Base-by-base conservation (phyloP, 164 flowering plant species). In the Magnolia changhungtana region DNA sequence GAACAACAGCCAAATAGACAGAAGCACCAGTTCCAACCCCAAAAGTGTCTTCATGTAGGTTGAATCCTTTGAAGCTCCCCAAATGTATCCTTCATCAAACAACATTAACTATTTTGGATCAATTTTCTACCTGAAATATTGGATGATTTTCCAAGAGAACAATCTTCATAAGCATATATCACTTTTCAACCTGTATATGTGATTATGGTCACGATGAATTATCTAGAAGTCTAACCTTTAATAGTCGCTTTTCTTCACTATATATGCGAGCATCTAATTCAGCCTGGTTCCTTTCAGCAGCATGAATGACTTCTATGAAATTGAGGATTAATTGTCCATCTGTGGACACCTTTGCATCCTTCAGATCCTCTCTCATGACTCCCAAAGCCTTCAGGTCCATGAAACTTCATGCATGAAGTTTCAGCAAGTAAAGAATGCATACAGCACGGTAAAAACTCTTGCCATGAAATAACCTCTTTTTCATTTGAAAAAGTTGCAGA, bases 221-320 rank as follows among this genome's bases (percentile, higher is more conserved):
- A 67, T 2, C 11, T 14, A 72, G 21, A 71, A n/a, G 63, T 31
- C 84, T 71, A 27, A 92, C 99, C 98, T 94, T 92, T 84, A 96
- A 74, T n/a, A 55, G 78, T 79, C 86, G 87, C 88, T 86, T 91
- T 79, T 96, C 96, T 81, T 94, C 92, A 80, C 86, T 72, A 80
- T 86, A 92, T 69, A 77, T 78, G 21, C 78, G 89, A 72, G 96
- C 93, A 88, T 94, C 99, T 75, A 89, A 77, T 75, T 91, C 96
- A 72, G 94, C 93, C 81, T 94, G 99, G 83, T 89, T 86, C 73
- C 84, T 76, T 76, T 96, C 98, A 84, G 98, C 99, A 55, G 90
- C 90, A 83, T 96, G 99, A 79, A 94, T 90, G 75, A 92, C 97
- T 86, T 94, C 84, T 78, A 96, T 78, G 84, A 96, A 89, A 84